Percentiles rank a stretch among this genome's conserved stretches.
These are phyloP conservation scores for Cylindrotheca closterium DNA, from an alignment of 108 stramenopile species.

Conservation along the genomic window DNA sequence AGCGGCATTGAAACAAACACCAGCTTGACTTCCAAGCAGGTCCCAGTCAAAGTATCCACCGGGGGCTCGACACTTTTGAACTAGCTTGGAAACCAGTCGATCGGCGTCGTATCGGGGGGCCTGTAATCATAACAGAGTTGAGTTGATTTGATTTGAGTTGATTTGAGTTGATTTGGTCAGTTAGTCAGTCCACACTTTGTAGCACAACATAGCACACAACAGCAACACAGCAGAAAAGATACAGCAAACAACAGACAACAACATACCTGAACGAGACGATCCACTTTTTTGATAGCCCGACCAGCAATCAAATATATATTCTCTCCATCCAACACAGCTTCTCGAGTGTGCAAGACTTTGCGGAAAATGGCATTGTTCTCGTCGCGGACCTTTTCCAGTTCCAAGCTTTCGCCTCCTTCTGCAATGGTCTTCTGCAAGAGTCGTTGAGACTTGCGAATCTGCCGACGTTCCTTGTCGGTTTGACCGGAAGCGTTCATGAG, in stretches of 20 bases:
- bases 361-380: slow-evolving; percentile 77
- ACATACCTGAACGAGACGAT: slow-evolving; percentile 77
- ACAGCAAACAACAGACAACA: no score
- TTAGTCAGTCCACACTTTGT: no score
- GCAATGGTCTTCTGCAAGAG: slow-evolving; percentile 23
- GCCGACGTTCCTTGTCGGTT: slow-evolving; percentile 75
- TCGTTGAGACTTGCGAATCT: slow-evolving; percentile 38
- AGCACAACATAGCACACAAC: no score
- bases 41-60: slow-evolving; percentile 66
- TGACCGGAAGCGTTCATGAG: slow-evolving; percentile 55
- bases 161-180: no score
- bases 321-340: slow-evolving; percentile 86
- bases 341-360: slow-evolving; percentile 71
- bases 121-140: slow-evolving; percentile 23
- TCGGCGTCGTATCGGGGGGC: slow-evolving; percentile 82
- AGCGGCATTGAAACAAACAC: slow-evolving; percentile 77
- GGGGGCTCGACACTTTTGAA: slow-evolving; percentile 43
- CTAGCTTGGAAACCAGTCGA: slow-evolving; percentile 48
- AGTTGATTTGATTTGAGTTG: no score
- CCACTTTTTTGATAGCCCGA: slow-evolving; percentile 62
- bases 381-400: slow-evolving; percentile 33
- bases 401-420: slow-evolving; percentile 15
- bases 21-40: slow-evolving; percentile 58
- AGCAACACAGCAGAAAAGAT: no score
- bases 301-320: slow-evolving; percentile 71